Base-by-base conservation (phyloP, 257 asterid species). In the Parsonsia alboflavescens region DNA sequence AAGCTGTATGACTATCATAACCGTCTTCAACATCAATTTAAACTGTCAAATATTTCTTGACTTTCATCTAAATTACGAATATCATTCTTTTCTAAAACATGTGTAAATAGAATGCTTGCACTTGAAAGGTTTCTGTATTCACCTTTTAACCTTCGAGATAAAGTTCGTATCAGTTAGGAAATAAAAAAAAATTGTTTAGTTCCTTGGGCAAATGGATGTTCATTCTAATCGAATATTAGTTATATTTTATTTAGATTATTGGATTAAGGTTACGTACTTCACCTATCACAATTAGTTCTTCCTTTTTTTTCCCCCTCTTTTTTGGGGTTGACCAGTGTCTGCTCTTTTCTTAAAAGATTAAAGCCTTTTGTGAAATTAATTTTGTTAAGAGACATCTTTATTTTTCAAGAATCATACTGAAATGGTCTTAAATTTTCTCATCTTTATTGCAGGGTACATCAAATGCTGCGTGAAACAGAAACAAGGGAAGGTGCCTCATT, bases 401-500 rank as follows among this genome's bases (percentile, higher is more conserved):
- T n/a, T 19, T 39, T 4, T 36, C 15, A 68, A 7, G 24, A 12
- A 46, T 28, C n/a, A 13, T 49, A 45, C 24, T 10, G 7, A 26
- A 30, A 50, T 54, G 42, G 56, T 78, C 22, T 45, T 30, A 49
- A 50, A 28, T 78, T 46, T 16, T 13, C 33, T 50, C 71, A 71
- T 79, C 46, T 59, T 67, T 36, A 49, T 74, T 81, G 80, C 82
- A 93, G 98, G 88, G 87, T 93, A 80, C 98, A 93, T 82, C 91
- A 78, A 64, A 93, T 88, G 84, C 82, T 82, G 72, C 89, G 89
- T 13, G 76, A 85, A 74, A 72, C 91, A 62, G 97, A 91, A 85
- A 85, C 81, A 64, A 90, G 98, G 46, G 97, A 87, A 86, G 98
- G 98, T 53, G 91, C 98, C 73, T 90, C 98, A 49, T 92, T 92